Evolutionary conservation across 306 rosid genomes (phyloP), one percentile per base, ranked within the genome.

Genomic region (Pachyrhizus erosus): DNA sequence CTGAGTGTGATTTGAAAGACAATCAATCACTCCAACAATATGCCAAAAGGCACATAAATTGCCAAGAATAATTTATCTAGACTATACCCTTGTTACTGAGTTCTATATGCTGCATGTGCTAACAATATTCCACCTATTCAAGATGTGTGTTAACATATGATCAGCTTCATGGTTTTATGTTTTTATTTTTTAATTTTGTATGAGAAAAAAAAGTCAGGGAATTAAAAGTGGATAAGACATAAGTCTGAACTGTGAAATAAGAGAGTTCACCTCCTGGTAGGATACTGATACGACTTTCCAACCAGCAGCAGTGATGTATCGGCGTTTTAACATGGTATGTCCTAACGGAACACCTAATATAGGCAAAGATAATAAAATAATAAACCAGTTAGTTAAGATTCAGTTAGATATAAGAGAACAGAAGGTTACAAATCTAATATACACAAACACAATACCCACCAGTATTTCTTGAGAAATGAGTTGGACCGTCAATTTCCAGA

Each of bases 401-500:
- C 61, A 52, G 34, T 37, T 72, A 46, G 45, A 61, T 62, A 40
- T 14, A 68, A 71, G 54, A 70, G 61, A 43, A 78, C 45, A 64
- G 49, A 65, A 54, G 72, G 67, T 45, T 79, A n/a, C 26, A 40
- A 76, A 55, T 20, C 75, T 27, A 73, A 27, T 48, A 27, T 54
- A 2, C 3, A 33, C 34, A 77, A 82, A 49, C 45, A 73, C 29
- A 65, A 70, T 58, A 12, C 92, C 31, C 72, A 93, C 99, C 92
- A 4, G 92, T 87, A 49, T 96, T 96, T 90, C 99, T 92, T 49
- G 99, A 93, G 93, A 96, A 96, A 89, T 96, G 99, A 13, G 98
- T 91, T 69, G 98, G 98, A 62, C 99, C 99, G 87, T 96, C 98
- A 81, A 96, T 96, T 87, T 96, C 99, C 87, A 96, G 51, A 81